Conservation (phyloP, 2,329 filamentous ascomycete genomes). For the Ophiostoma piceae region DNA sequence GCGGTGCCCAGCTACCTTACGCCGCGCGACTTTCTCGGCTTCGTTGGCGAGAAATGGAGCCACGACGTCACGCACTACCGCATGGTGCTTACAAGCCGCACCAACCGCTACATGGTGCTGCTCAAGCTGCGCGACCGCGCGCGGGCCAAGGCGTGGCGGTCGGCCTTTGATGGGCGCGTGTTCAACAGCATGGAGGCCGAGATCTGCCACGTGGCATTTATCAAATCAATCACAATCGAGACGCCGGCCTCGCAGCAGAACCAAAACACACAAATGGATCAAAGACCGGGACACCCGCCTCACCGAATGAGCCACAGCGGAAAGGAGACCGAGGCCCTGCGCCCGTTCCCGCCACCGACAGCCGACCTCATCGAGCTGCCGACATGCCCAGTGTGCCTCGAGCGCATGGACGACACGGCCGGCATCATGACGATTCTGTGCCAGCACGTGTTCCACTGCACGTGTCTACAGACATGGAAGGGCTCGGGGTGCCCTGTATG, state of each 20-base stretch:
- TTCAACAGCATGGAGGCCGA: constrained; percentile 95
- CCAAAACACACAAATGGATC: not conserved
- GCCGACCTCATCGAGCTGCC: constrained; percentile 84
- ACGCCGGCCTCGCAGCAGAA: constrained; percentile 33
- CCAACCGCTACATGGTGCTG: constrained; percentile 90
- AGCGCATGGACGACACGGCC: constrained; percentile 96
- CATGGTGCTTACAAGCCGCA: constrained; percentile 82
- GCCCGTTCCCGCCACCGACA: constrained; percentile 62
- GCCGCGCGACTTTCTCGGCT: constrained; percentile 83
- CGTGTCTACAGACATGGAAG: constrained; percentile 92
- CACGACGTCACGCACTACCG: constrained; percentile 87
- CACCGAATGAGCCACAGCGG: constrained; percentile 17
- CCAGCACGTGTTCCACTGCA: constrained; percentile 96
- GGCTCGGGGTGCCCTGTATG: constrained; percentile 92
- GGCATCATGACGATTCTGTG: constrained; percentile 93
- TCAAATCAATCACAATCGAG: constrained; percentile 85
- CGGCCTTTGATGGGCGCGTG: constrained; percentile 83
- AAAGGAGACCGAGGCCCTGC: constrained; percentile 28
- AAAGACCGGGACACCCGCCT: constrained; percentile 12
- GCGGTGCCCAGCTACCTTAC: constrained; percentile 93
- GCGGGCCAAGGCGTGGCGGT: constrained; percentile 73
- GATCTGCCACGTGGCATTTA: constrained; percentile 90
- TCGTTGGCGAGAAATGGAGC: constrained; percentile 81
- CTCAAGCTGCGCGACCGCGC: constrained; percentile 82
- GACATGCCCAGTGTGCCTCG: constrained; percentile 91